phyloP scores from a whole-genome alignment of 345 rosid species.

The Eucalyptus pauciflora region DNA sequence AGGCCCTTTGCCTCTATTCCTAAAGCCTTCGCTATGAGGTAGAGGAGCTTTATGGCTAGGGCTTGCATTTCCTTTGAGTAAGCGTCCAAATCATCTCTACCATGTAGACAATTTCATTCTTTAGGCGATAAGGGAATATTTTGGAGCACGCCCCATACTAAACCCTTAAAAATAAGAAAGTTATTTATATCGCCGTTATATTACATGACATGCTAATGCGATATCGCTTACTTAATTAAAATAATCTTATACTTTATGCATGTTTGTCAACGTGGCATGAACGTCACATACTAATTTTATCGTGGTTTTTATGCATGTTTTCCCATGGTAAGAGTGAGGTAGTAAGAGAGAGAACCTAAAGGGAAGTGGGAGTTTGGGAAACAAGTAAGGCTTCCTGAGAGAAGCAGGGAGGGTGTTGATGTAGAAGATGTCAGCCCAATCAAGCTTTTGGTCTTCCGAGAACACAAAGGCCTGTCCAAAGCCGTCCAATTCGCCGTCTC shows the following conservation, averaged over 20 bases:
- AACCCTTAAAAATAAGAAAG: not conserved
- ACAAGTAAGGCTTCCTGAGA: not conserved
- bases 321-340: accelerated
- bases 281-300: no score
- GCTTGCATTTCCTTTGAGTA: conserved; percentile 22
- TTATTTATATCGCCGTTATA: accelerated
- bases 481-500: not conserved
- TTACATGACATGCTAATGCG: accelerated
- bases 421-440: conserved; percentile 1
- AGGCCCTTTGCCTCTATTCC: conserved; percentile 35
- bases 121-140: not conserved
- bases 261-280: not conserved
- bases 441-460: not conserved
- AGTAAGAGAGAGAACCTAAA: not conserved
- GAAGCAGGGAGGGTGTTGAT: not conserved
- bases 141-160: not conserved
- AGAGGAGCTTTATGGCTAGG: conserved; percentile 20
- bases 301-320: not conserved
- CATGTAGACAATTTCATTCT: not conserved
- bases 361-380: not conserved
- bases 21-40: conserved; percentile 21
- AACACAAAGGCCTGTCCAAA: not conserved
- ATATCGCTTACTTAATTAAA: not conserved
- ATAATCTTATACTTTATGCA: no score
- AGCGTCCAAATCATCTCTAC: conserved; percentile 36